These are phyloP conservation scores for Paspalum vaginatum DNA, from an alignment of 176 grass and related monocot species.

Conservation along the genomic window DNA sequence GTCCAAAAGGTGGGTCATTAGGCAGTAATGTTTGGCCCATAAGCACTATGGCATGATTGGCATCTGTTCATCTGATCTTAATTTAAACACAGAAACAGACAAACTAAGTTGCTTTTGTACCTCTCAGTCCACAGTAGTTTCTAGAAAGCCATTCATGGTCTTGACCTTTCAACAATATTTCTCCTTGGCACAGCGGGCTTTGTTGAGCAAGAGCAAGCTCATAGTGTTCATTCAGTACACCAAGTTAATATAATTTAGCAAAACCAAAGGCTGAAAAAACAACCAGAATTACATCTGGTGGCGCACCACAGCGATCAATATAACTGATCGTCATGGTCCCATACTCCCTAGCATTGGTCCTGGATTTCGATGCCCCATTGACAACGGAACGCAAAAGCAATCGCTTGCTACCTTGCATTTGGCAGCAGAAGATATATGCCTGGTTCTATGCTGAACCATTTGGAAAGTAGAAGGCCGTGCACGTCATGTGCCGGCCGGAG, in stretches of 20 bases:
- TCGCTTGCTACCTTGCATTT: neutral
- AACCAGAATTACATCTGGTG: too few species aligned
- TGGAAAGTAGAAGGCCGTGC: neutral
- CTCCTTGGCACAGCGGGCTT: neutral
- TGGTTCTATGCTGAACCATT: slow-evolving; percentile 35
- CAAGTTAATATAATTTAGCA: too few species aligned
- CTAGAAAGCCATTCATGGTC: neutral
- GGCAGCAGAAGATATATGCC: neutral
- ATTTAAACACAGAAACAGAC: neutral
- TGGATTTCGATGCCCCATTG: neutral
- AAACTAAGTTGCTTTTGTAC: neutral
- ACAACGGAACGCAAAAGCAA: neutral
- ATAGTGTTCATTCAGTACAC: neutral
- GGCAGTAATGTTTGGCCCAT: slow-evolving; percentile 1
- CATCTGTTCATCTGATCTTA: neutral
- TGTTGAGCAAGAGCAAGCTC: neutral
- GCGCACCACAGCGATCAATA: neutral
- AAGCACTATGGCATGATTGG: neutral
- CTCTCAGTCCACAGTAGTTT: slow-evolving; percentile 30
- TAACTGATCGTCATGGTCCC: neutral
- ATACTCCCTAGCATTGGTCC: neutral
- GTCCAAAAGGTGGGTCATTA: slow-evolving; percentile 14
- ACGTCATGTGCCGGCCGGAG: slow-evolving; percentile 17
- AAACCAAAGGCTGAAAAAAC: neutral
- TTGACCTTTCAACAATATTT: neutral